Evolutionary conservation across 225 moss, liverwort and hornwort genomes (phyloP).

Genomic region (Sphagnum contortum): DNA sequence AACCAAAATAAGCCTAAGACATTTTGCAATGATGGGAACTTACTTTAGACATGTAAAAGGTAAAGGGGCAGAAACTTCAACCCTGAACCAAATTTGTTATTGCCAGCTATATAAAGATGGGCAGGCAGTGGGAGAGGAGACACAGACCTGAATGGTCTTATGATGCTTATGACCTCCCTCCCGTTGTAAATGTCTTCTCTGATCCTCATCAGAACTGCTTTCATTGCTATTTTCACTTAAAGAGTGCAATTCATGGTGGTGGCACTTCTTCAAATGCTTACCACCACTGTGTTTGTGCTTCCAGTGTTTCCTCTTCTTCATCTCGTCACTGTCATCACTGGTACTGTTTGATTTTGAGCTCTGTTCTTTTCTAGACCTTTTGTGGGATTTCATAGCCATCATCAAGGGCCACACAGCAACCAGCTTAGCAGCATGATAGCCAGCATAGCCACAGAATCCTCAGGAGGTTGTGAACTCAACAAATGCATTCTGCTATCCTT

Average conservation of each 20-base stretch:
- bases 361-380: conserved; percentile 4
- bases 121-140: background rate
- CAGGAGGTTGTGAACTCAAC: no score
- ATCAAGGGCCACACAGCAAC: no score
- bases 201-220: conserved; percentile 5
- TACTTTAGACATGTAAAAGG: no score
- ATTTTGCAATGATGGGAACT: background rate
- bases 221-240: conserved; percentile 4
- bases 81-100: background rate
- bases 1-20: background rate
- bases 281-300: conserved; percentile 10
- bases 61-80: background rate
- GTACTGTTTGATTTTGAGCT: conserved; percentile 9
- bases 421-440: no score
- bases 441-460: no score
- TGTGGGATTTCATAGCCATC: conserved; percentile 1
- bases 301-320: conserved; percentile 7
- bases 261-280: conserved; percentile 7
- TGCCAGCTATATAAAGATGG: background rate
- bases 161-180: conserved; percentile 13
- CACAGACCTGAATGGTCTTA: conserved; percentile 8
- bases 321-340: conserved; percentile 5
- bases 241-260: background rate
- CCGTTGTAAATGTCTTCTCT: conserved; percentile 2
- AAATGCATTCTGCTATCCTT: no score